Base-by-base conservation (phyloP, 169 alveolate species). In the Eimeria tenella region DNA sequence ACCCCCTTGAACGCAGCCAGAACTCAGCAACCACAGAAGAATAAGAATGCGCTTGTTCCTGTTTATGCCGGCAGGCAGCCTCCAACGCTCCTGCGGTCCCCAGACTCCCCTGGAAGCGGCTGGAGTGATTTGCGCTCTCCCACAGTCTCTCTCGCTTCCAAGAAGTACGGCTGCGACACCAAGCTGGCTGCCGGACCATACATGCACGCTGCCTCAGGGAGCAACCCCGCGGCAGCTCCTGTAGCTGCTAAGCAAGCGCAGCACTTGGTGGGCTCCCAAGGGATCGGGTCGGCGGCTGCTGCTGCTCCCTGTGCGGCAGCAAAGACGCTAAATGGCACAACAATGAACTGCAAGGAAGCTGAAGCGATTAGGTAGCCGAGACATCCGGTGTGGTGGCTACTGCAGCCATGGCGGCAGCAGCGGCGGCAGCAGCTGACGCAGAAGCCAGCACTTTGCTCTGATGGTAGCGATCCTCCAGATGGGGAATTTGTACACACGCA, bases 161-260 rank as follows among this genome's bases (percentile, higher is more conserved):
- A 84, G 81, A 55, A 60, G 81, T 52, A 84, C 31, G 79, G 79
- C 79, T 84, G 81, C 58, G 91, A 52, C 91, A 84, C 91, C 91
- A 70, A 62, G 13, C 79, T 11, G 70, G 79, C 68, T 58, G 79
- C 49, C 70, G 81, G 91, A 62, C 79, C 91, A 84, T 84, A 84
- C 91, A 84, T 84, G 91, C 91, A 84, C 68, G 79, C 63, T 84
- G 91, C 91, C 91, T 84, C 70, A 31, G 79, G 91, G 75, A 84
- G 91, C 91, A 84, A 84, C 91, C 91, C 91, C 91, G 91, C 91
- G 63, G 91, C 91, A 84, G 91, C 91, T 84, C 91, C 91, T 52
- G 81, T 77, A 58, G 91, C 91, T 84, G 91, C 91, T 62, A 84
- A 58, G 79, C 56, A 56, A 84, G 79, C 91, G 79, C 81, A 62